phyloP scores from a whole-genome alignment of 148 eudicot genomes.

The Nepenthes gracilis region DNA sequence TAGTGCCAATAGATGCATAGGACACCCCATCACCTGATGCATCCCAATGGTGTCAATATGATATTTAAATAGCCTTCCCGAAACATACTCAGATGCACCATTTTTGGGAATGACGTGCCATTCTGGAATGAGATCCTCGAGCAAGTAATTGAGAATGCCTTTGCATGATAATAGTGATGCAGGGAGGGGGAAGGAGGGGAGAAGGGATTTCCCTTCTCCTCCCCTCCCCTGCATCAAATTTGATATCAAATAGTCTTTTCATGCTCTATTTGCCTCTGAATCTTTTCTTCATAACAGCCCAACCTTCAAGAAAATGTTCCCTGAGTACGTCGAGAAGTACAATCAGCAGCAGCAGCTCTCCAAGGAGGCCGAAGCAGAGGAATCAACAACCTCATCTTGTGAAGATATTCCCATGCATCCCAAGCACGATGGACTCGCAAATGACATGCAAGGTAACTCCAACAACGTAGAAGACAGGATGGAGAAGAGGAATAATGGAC shows the following conservation, averaged over 20 bases:
- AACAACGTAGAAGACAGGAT: slow-evolving; percentile 25
- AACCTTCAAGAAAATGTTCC: slow-evolving; percentile 78
- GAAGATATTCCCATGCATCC: slow-evolving; percentile 20
- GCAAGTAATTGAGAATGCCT: too few species aligned
- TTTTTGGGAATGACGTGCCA: too few species aligned
- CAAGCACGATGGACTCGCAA: slow-evolving; percentile 20
- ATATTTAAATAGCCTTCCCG: too few species aligned
- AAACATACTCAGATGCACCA: too few species aligned
- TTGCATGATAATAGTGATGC: too few species aligned
- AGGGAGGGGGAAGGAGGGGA: too few species aligned
- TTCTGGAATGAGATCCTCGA: too few species aligned
- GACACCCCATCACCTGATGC: too few species aligned
- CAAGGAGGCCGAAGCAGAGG: slow-evolving; percentile 29
- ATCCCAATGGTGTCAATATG: too few species aligned
- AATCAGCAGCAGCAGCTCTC: slow-evolving; percentile 40
- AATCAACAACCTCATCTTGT: slow-evolving; percentile 12
- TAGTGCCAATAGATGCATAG: too few species aligned
- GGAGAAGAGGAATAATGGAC: slow-evolving; percentile 29
- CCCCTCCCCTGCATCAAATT: neutral
- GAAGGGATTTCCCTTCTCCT: too few species aligned
- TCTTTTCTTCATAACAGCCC: slow-evolving; percentile 23
- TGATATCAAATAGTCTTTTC: neutral
- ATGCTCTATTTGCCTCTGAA: neutral
- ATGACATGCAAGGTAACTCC: slow-evolving; percentile 15
- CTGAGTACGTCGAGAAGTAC: slow-evolving; percentile 81